These are phyloP conservation scores for Scutellospora calospora DNA, from an alignment of 371 early-diverging fungal genomes.

Conservation along the genomic window DNA sequence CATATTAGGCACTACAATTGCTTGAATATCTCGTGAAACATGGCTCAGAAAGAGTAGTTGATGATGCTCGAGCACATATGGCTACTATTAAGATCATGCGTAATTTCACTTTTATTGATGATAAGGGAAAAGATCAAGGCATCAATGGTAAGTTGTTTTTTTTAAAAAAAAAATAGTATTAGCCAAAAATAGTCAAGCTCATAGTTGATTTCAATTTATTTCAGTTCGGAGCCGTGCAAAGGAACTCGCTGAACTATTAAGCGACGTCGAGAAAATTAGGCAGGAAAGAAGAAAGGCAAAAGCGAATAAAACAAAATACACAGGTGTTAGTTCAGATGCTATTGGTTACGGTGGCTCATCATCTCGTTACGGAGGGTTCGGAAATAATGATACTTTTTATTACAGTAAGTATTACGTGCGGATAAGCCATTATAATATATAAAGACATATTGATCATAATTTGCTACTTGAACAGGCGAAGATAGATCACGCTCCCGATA, in stretches of 20 bases:
- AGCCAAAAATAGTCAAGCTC: background rate
- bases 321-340: constrained; percentile 73
- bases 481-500: constrained; percentile 48
- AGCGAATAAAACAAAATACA: constrained; percentile 88
- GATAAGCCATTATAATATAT: background rate
- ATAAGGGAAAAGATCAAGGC: constrained; percentile 96
- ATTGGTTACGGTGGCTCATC: constrained; percentile 52
- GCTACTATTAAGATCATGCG: constrained; percentile 85
- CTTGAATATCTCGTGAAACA: constrained; percentile 95
- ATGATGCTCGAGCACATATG: constrained; percentile 84
- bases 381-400: constrained; percentile 52
- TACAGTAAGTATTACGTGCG: constrained; percentile 32
- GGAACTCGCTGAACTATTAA: constrained; percentile 85
- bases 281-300: constrained; percentile 90
- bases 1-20: constrained; percentile 80
- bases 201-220: background rate
- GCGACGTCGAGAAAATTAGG: constrained; percentile 77
- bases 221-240: constrained; percentile 81
- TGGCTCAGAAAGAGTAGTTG: constrained; percentile 93
- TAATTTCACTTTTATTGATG: constrained; percentile 87
- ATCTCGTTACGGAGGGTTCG: constrained; percentile 53
- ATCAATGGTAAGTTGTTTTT: constrained; percentile 77
- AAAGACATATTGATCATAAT: background rate
- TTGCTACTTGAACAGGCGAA: constrained; percentile 1
- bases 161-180: background rate